These are phyloP conservation scores for Xylariaceae sp. DNA, from an alignment of 2,329 filamentous ascomycete species.

Conservation along the genomic window DNA sequence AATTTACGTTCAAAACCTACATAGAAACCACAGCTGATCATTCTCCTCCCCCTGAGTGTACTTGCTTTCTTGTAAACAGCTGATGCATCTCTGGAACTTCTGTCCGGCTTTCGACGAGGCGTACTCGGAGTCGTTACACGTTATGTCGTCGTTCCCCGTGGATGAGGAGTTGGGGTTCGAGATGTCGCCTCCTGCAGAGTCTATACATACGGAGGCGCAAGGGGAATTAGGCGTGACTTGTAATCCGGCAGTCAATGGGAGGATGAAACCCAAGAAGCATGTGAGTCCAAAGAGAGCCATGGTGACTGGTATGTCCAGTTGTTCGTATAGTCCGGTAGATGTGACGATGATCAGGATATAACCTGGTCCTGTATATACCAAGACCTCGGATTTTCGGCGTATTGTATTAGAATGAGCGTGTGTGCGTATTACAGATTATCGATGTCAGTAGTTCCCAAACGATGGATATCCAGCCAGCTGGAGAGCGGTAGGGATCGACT, in stretches of 20 bases:
- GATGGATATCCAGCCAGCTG: slow-evolving; percentile 28
- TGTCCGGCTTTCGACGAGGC: slow-evolving; percentile 33
- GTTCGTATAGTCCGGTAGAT: no score
- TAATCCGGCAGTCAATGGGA: slow-evolving; percentile 28
- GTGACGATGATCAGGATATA: not conserved
- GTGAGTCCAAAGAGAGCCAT: slow-evolving; percentile 25
- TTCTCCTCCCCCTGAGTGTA: slow-evolving; percentile 43
- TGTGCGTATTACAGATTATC: slow-evolving; percentile 18
- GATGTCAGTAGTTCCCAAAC: slow-evolving; percentile 6
- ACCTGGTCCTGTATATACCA: no score
- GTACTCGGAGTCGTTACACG: slow-evolving; percentile 43
- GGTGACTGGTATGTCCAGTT: no score
- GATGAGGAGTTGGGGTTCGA: slow-evolving; percentile 43
- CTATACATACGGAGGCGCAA: slow-evolving; percentile 46
- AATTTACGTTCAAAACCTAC: slow-evolving; percentile 43
- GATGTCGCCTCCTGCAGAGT: slow-evolving; percentile 33
- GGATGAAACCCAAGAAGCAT: slow-evolving; percentile 22
- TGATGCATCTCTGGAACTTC: slow-evolving; percentile 46
- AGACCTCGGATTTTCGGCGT: no score
- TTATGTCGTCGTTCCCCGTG: slow-evolving; percentile 41
- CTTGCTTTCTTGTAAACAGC: slow-evolving; percentile 47
- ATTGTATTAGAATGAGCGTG: slow-evolving; percentile 11
- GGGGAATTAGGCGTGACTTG: slow-evolving; percentile 51
- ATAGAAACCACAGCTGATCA: slow-evolving; percentile 52
- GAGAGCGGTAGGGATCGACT: no score